phyloP scores from a whole-genome alignment of 352 stramenopile genomes.

The Pythium dissotocum region DNA sequence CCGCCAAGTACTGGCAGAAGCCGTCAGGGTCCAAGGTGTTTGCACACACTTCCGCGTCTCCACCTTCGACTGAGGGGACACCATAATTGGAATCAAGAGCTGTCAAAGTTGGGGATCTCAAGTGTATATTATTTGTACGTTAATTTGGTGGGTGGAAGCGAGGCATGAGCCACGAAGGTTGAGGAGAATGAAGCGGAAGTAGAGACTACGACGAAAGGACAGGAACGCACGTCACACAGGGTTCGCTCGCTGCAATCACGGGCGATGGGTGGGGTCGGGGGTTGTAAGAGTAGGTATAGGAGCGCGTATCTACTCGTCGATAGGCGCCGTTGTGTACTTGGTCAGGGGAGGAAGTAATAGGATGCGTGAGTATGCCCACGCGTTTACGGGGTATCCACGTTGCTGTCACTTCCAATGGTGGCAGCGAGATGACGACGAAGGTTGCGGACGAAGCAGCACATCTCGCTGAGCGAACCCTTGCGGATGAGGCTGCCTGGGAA shows the following conservation, averaged over 20 bases:
- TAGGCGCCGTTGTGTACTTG: background rate
- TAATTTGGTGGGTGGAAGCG: background rate
- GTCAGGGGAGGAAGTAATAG: background rate
- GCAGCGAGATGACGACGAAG: slow-evolving; percentile 64
- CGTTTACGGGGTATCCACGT: slow-evolving; percentile 16
- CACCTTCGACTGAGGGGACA: background rate
- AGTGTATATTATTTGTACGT: slow-evolving; percentile 2
- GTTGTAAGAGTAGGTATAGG: slow-evolving; percentile 1
- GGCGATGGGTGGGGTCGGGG: background rate
- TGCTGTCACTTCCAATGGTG: slow-evolving; percentile 45
- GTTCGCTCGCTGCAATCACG: slow-evolving; percentile 8
- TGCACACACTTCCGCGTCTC: background rate
- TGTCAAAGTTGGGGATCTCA: too few species aligned
- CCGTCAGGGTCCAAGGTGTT: slow-evolving; percentile 7
- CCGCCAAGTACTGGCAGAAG: background rate
- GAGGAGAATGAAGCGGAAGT: background rate
- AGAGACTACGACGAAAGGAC: slow-evolving; percentile 4
- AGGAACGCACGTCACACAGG: slow-evolving; percentile 2
- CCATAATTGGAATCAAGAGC: too few species aligned
- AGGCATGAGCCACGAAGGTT: background rate
- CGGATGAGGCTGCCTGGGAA: slow-evolving; percentile 76
- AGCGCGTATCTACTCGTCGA: slow-evolving; percentile 19
- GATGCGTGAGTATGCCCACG: background rate
- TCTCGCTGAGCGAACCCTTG: slow-evolving; percentile 79
- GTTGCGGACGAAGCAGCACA: slow-evolving; percentile 80